Base-by-base conservation (phyloP, 495 filamentous ascomycete genomes). In the Podospora didyma region DNA sequence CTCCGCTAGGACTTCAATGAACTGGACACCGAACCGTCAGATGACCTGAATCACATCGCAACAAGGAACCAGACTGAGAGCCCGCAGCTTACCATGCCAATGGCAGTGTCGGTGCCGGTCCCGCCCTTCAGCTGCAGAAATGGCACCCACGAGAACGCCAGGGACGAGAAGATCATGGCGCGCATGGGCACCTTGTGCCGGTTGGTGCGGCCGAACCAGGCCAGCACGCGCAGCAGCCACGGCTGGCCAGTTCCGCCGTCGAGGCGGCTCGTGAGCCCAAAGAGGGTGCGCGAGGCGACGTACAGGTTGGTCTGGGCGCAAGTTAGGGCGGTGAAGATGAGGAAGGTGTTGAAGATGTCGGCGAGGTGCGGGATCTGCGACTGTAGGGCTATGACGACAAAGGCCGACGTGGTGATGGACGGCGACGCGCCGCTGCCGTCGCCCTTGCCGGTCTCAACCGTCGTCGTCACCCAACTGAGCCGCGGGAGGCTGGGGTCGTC, bases 231-330 rank as follows among this genome's bases (percentile, higher is more conserved):
- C 35, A 66, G 24, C 16, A 60, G 57, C 61, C 57, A 61, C 26
- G 51, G 52, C n/a, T 68, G 67, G 11, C 68, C 57, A n/a, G 50
- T 52, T 22, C 72, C 65, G 12, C 61, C 51, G 4, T 68, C 57
- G 41, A 69, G 46, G 19, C 66, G 63, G 19, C 67, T 70, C 4
- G 71, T 69, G 16, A 77, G 52, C 14, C 66, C 70, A 44, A 75
- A 78, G 1, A 78, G 57, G 12, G 71, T 73, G 9, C 75, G 63
- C 19, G 72, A 74, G 2, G 75, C 67, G 3, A 73, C 65, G 53
- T 74, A 78, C 11, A 78, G 70, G 41, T 66, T 73, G 5, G 73
- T 74, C 20, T 74, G 74, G 39, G 66, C 68, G 56, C 60, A 66
- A 10, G 17, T 68, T 57, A 62, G 34, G 1, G 58, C 60, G 0